phyloP scores from a whole-genome alignment of 2,329 filamentous ascomycete species.

The Neonectria ditissima region DNA sequence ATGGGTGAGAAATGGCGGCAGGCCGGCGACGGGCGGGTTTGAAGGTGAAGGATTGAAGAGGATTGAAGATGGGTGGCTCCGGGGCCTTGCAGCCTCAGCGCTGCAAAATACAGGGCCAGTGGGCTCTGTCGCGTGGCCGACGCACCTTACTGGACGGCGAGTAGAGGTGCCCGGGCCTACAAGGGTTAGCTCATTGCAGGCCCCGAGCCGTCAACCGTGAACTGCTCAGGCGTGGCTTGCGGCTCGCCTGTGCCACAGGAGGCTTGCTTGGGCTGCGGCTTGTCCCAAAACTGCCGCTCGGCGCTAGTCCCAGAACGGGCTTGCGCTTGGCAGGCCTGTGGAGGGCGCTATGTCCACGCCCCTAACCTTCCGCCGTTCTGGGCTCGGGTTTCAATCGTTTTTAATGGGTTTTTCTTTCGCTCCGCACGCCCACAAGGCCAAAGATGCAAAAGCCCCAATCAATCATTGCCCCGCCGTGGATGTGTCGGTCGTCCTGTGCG shows the following conservation, averaged over 20 bases:
- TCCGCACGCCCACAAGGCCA: slow-evolving; percentile 11
- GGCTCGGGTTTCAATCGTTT: background rate
- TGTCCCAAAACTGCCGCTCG: slow-evolving; percentile 33
- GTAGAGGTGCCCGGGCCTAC: background rate
- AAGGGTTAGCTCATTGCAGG: background rate
- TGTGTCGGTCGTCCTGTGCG: slow-evolving; percentile 27
- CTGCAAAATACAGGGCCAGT: slow-evolving; percentile 10
- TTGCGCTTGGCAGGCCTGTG: slow-evolving; percentile 15
- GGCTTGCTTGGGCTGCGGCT: slow-evolving; percentile 17
- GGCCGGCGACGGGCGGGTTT: slow-evolving; percentile 21
- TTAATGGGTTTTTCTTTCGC: background rate
- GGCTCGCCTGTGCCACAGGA: slow-evolving; percentile 19
- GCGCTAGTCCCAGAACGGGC: slow-evolving; percentile 36
- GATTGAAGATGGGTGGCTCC: slow-evolving; percentile 27
- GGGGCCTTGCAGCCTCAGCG: slow-evolving; percentile 31
- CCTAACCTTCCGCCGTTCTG: background rate
- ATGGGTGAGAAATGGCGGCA: slow-evolving; percentile 10
- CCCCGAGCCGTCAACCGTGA: slow-evolving; percentile 6
- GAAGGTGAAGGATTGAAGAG: slow-evolving; percentile 31
- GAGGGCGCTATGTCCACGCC: slow-evolving; percentile 36
- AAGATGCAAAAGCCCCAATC: slow-evolving; percentile 1
- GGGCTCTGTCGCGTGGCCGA: slow-evolving; percentile 22
- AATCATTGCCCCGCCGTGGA: slow-evolving; percentile 11
- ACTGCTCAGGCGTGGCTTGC: slow-evolving; percentile 28
- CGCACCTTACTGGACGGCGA: slow-evolving; percentile 30